These are phyloP conservation scores for Arctium lappa DNA, from an alignment of 129 eudicot species.

Conservation along the genomic window DNA sequence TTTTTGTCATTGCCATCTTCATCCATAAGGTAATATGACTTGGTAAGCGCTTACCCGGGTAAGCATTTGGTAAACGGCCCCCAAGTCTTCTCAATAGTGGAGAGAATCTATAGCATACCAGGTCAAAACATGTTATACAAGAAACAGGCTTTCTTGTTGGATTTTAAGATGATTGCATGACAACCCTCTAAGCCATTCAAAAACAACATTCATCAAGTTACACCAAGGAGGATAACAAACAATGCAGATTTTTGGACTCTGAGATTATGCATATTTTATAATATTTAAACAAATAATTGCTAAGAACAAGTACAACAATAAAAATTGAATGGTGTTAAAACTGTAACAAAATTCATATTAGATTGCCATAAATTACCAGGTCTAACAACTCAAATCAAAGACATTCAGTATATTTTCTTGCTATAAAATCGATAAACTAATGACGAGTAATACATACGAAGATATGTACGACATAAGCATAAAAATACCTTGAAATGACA, in stretches of 20 bases:
- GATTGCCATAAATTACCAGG: background rate
- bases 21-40: too few species aligned
- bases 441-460: too few species aligned
- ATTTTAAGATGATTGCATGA: background rate
- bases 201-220: background rate
- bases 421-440: background rate
- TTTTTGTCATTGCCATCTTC: too few species aligned
- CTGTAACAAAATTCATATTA: background rate
- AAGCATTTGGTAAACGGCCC: too few species aligned
- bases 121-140: background rate
- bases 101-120: background rate
- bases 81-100: too few species aligned
- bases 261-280: background rate
- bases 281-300: background rate
- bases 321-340: background rate
- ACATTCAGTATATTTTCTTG: background rate
- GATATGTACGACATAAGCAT: background rate
- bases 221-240: background rate
- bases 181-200: background rate
- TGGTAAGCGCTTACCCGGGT: too few species aligned
- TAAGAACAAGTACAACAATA: background rate
- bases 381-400: background rate
- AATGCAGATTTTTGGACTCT: background rate
- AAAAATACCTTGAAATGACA: slow-evolving; percentile 60
- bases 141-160: background rate